Base-by-base conservation (phyloP, 2,329 filamentous ascomycete species). In the Aaosphaeria pasadenensis region DNA sequence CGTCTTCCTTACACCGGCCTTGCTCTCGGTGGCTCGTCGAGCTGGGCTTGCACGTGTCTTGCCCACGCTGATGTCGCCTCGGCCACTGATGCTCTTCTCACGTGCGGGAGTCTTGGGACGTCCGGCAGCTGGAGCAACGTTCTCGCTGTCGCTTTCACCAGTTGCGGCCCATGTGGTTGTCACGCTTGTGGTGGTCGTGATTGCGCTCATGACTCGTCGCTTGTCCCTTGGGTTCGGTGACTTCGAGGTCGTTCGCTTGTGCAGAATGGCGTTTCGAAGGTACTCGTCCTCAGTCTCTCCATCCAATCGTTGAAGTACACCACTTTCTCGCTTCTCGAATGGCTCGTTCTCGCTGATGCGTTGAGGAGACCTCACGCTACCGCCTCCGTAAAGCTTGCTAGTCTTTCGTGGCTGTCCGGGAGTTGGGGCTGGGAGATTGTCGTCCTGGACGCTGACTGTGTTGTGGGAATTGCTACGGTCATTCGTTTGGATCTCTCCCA, bases 341-440 rank as follows among this genome's bases (percentile, higher is more conserved):
- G 74, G 66, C 31, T 75, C 72, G 45, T 76, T 77, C 40, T 80
- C 78, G 84, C 67, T 52, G 29, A 63, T 59, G 7, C 66, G 64
- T 9, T 62, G 59, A 9, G 69, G 64, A 5, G 69, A 70, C 28
- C 60, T 57, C 45, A 56, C 54, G 38, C 58, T 63, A 32, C 55
- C 58, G 24, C 57, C 91, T 83, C 80, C 81, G 60, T 91, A 89
- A 50, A 84, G 81, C 48, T 89, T 85, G 55, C 85, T 86, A 11
- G 87, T 88, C 78, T 99, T 97, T 53, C 94, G 85, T 30, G 94
- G 94, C 69, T 99, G 94, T 2, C 94, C 94, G 0, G 94, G 94
- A 4, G 94, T 99, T 3, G 94, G 94, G 0, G 91, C 92, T 3
- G 94, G 94, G 5, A 99, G 81, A 60, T 95, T 95, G 66, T 96